These are phyloP conservation scores for Eimeria tenella DNA, from an alignment of 169 alveolate species.

Conservation along the genomic window DNA sequence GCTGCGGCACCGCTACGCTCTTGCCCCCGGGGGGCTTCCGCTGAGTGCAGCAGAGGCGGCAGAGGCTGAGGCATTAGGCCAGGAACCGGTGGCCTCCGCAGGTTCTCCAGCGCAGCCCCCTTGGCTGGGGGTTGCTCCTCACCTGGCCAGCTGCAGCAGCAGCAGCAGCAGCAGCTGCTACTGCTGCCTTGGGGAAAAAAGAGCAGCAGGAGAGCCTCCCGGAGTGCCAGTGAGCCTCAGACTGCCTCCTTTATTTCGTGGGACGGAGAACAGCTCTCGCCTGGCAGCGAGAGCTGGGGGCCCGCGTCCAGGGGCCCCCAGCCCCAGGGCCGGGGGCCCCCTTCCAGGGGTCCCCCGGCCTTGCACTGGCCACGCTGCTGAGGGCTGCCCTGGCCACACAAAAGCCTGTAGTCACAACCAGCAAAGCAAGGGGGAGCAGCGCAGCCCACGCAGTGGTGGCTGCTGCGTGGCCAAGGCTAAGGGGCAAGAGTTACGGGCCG, in stretches of 20 bases:
- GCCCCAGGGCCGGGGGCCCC: no score
- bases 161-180: constrained; percentile 9
- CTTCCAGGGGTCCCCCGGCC: not conserved
- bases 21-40: constrained; percentile 28
- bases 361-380: not conserved
- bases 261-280: no score
- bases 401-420: no score
- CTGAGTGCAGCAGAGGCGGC: not conserved
- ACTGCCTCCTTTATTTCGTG: not conserved
- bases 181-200: not conserved
- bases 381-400: no score
- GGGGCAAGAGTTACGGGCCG: not conserved
- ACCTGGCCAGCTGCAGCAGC: not conserved
- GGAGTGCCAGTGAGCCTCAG: not conserved
- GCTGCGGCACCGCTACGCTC: constrained; percentile 42
- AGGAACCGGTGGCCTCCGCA: no score
- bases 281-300: no score
- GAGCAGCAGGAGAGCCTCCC: no score
- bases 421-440: not conserved
- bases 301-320: no score
- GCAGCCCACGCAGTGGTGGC: not conserved
- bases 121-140: no score
- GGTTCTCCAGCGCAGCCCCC: no score
- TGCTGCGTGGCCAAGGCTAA: not conserved
- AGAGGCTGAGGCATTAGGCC: not conserved